Conservation (phyloP, 1,284 basidiomycete species). For the Peniophora sp. region DNA sequence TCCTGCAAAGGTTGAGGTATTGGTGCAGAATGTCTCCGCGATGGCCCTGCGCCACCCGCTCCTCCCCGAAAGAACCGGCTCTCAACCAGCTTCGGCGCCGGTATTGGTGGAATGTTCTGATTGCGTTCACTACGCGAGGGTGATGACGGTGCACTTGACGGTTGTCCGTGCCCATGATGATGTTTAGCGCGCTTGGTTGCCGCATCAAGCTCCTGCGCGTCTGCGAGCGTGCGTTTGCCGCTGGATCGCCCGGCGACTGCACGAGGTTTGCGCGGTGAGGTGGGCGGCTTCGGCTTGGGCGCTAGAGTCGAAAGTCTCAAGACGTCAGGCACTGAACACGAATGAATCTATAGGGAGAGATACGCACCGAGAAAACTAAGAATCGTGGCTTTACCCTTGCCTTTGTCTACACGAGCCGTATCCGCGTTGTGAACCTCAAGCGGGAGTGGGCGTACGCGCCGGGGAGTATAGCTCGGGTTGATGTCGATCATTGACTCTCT, state of each 20-base stretch:
- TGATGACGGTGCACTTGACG: constrained; percentile 9
- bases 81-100: not conserved
- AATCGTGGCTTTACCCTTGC: constrained; percentile 36
- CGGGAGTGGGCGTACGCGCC: constrained; percentile 29
- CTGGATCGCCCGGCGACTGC: constrained; percentile 47
- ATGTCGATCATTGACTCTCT: constrained; percentile 71
- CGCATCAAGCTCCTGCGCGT: constrained; percentile 59
- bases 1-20: constrained; percentile 11
- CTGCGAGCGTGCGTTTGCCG: constrained; percentile 65
- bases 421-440: constrained; percentile 24
- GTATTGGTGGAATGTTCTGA: not conserved
- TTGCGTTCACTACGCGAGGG: not conserved
- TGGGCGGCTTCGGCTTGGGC: constrained; percentile 34
- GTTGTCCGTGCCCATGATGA: not conserved
- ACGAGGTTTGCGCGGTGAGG: constrained; percentile 15
- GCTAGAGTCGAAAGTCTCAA: constrained; percentile 29
- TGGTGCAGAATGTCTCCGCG: constrained; percentile 27
- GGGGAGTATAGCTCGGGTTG: constrained; percentile 62
- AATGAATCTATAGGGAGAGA: constrained; percentile 6
- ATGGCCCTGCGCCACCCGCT: constrained; percentile 29
- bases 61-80: constrained; percentile 13
- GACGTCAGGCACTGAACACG: constrained; percentile 16
- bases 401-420: constrained; percentile 16
- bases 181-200: constrained; percentile 42
- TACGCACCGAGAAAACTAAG: constrained; percentile 58